Evolutionary conservation across 768 basidiomycete genomes (phyloP), one percentile per base, ranked within the genome.

Genomic region (Naganishia kalamii): DNA sequence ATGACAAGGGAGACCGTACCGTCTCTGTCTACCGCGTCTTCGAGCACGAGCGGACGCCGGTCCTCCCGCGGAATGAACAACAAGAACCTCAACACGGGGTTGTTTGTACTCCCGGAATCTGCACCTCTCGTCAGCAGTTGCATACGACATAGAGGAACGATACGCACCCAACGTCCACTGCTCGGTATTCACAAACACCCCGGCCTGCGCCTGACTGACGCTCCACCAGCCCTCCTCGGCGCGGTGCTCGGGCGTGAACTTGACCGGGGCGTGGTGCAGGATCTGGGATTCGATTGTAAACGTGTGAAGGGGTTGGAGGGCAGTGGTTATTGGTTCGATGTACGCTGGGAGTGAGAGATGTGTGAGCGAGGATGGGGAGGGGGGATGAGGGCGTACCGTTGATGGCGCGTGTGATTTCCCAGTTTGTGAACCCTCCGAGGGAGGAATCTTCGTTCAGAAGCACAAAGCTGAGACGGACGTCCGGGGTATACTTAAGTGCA

Each of bases 201-300:
- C 92, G 65, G 96, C 82, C 71, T 94, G 86, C 69, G 92, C 92
- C 57, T 85, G 84, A 1, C 84, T 85, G 41, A 98, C 77, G 0
- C 85, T 84, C 75, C 85, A 85, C 0, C 67, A 70, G 10, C 76
- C 72, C 11, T 65, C 33, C 7, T 74, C 78, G 29, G 80, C 60
- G 1, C 64, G 72, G 8, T 81, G 78, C 4, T 67, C 64, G 0
- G 44, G 30, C 23, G 60, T 48, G 19, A 72, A 46, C 57, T 68
- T 52, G 11, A 98, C 79, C 0, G 92, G 93, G 5, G 91, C 90
- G 71, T 94, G 87, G 73, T 86, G 91, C 71, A 93, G 90, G 0
- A 96, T 84, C 79, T 98, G 94, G 65, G 91, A 94, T 80, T 97
- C 92, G 47, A 97, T 82, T 1, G 88, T 92, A 74, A 92, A 90